Base-by-base conservation (phyloP, 2,329 filamentous ascomycete species). In the Paecilomyces dactylethromorphus region DNA sequence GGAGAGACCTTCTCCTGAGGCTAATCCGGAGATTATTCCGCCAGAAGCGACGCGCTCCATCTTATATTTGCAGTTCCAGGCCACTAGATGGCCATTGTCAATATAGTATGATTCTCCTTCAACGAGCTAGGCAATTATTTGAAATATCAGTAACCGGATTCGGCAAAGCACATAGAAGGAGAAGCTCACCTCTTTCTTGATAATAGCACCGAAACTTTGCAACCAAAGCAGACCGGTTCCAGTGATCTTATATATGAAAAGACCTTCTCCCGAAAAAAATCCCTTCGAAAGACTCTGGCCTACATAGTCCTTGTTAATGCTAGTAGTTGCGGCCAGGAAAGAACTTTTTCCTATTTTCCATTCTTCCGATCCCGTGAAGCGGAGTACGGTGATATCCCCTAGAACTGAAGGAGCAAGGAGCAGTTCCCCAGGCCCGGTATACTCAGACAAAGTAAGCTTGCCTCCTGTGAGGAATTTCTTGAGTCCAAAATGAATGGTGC, bases 61-160 rank as follows among this genome's bases (percentile, higher is more conserved):
- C 3, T 90, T 83, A 69, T 97, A 99, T 69, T 96, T 91, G 70
- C 90, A 92, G 72, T 97, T 97, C 94, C 94, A 99, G 0, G 94
- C 93, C 0, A 97, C 92, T 0, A 97, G 81, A 66, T 97, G 92
- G 2, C 91, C 91, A 67, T 96, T 96, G 68, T 96, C 91, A 58
- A 97, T 87, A 64, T 94, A 91, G 74, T 97, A 97, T 66, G 88
- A 89, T 72, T 97, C 93, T 10, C 88, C 88, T 12, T 82, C 79
- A 0, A 64, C 62, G n/a, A 78, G 71, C 76, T 78, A 53, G 4
- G 53, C 5, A 24, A 15, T 39, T 39, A 39, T 39, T 15, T 39
- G 12, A 5, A 39, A n/a, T n/a, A 3, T 45, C 35, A 45, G 15
- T 45, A 6, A n/a, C 2, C n/a, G 5, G 4, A 45, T 1, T 55